Evolutionary conservation across 768 basidiomycete species (phyloP).

Genomic region (Amanita inopinata): DNA sequence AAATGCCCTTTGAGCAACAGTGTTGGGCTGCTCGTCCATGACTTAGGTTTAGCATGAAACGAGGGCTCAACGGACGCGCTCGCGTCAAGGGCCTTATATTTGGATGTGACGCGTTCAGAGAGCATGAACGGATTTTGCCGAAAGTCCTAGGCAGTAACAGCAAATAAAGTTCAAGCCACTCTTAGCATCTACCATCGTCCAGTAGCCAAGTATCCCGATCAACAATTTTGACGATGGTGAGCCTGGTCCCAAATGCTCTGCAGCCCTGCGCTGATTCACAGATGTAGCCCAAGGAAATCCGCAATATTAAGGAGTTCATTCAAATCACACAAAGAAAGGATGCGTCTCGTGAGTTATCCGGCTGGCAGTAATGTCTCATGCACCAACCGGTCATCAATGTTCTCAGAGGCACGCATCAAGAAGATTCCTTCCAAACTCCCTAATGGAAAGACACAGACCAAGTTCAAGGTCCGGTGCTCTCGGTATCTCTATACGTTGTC

Average conservation of each 20-base stretch:
- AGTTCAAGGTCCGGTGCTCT: constrained; percentile 98
- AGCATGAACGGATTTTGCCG: constrained; percentile 6
- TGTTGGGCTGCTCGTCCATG: too few species aligned
- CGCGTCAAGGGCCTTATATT: too few species aligned
- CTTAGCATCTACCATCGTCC: neutral
- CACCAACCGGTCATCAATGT: constrained; percentile 3
- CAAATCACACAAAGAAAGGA: constrained; percentile 96
- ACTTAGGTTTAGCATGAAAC: too few species aligned
- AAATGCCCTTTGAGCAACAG: too few species aligned
- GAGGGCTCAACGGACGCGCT: too few species aligned
- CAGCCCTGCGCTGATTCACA: neutral
- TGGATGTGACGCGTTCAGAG: constrained; percentile 10
- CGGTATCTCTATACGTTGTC: constrained; percentile 96
- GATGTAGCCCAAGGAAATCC: constrained; percentile 90
- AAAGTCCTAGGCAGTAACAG: constrained; percentile 5
- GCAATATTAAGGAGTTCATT: constrained; percentile 98
- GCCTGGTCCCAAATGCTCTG: neutral
- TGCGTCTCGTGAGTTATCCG: constrained; percentile 73
- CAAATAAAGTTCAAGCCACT: constrained; percentile 7
- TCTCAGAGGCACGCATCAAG: constrained; percentile 93
- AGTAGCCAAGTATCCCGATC: constrained; percentile 1
- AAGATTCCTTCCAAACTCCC: constrained; percentile 66
- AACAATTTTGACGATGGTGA: constrained; percentile 4
- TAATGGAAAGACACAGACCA: constrained; percentile 74
- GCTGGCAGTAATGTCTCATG: neutral